Conservation (phyloP, 1,139 yeast genomes). For the Citeromyces hawaiiensis region DNA sequence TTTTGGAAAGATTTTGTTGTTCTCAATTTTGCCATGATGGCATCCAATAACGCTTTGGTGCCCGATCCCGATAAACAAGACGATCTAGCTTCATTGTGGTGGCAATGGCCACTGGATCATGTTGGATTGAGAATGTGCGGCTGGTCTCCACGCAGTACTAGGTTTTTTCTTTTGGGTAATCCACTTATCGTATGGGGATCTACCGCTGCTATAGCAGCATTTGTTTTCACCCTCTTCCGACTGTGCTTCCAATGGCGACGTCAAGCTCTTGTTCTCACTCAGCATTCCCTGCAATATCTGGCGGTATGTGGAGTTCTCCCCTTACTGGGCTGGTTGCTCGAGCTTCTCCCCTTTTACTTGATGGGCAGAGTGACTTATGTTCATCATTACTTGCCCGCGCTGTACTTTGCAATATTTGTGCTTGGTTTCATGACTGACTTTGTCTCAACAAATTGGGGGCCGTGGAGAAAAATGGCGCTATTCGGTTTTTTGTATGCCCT, state of each 20-base stretch:
- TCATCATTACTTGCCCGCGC: slow-evolving; percentile 74
- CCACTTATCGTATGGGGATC: slow-evolving; percentile 58
- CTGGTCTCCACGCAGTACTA: slow-evolving; percentile 36
- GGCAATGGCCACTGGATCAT: slow-evolving; percentile 69
- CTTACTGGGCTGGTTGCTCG: slow-evolving; percentile 58
- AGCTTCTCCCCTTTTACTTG: slow-evolving; percentile 56
- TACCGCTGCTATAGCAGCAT: slow-evolving; percentile 19
- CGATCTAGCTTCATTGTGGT: slow-evolving; percentile 52
- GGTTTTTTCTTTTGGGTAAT: slow-evolving; percentile 53
- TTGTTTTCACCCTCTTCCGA: slow-evolving; percentile 21
- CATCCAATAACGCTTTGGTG: slow-evolving; percentile 61
- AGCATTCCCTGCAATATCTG: slow-evolving; percentile 16
- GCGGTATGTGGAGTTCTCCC: slow-evolving; percentile 49
- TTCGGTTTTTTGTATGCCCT: slow-evolving; percentile 30
- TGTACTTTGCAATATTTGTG: slow-evolving; percentile 61
- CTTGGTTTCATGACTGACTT: slow-evolving; percentile 46
- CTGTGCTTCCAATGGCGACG: slow-evolving; percentile 49
- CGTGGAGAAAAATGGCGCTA: slow-evolving; percentile 10
- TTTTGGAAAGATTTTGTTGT: slow-evolving; percentile 63
- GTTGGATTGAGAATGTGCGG: slow-evolving; percentile 60
- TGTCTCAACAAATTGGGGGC: slow-evolving; percentile 6
- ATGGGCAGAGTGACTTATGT: slow-evolving; percentile 81
- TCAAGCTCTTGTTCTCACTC: slow-evolving; percentile 23
- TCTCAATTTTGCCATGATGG: slow-evolving; percentile 66
- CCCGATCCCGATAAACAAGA: slow-evolving; percentile 65